Percentiles rank a stretch among this genome's conserved stretches.
Evolutionary conservation across 352 stramenopile species (phyloP).

Genomic region (Labyrinthula sp.): DNA sequence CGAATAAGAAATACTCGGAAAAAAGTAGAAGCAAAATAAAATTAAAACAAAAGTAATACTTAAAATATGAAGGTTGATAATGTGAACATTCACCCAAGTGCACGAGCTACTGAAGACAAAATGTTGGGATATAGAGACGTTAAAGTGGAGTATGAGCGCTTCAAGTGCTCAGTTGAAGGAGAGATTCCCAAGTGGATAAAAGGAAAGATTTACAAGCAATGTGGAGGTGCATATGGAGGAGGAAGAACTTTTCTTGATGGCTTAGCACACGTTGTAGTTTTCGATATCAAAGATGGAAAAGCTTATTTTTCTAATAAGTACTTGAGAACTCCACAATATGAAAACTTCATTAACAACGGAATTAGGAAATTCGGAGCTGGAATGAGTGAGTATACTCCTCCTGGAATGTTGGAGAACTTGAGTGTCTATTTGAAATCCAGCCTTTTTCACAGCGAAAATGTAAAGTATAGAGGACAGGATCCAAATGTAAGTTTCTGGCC

Average conservation of each 20-base stretch:
- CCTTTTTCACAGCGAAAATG: neutral
- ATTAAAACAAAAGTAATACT: no score
- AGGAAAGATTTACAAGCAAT: constrained; percentile 19
- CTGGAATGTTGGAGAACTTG: no score
- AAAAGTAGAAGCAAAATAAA: no score
- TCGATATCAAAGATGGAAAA: constrained; percentile 3
- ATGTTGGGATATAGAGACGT: constrained; percentile 17
- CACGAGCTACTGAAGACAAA: no score
- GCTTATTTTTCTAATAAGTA: constrained; percentile 27
- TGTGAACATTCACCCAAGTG: no score
- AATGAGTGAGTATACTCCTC: neutral
- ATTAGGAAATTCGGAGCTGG: constrained; percentile 1
- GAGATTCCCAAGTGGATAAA: constrained; percentile 16
- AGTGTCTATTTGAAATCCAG: no score
- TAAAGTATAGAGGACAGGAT: constrained; percentile 16
- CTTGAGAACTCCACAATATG: constrained; percentile 7
- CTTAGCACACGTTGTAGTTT: constrained; percentile 14
- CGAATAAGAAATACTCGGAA: no score
- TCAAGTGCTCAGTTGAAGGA: constrained; percentile 2
- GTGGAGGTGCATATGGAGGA: constrained; percentile 18
- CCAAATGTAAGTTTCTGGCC: constrained; percentile 18
- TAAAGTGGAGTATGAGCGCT: constrained; percentile 1
- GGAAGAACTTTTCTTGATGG: constrained; percentile 19
- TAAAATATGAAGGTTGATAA: no score
- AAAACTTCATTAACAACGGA: constrained; percentile 14